A percentile compares a stretch with the other conserved stretches of the same genome.
Evolutionary conservation across 192 early-diverging fungal species (phyloP).

Genomic region (Backusella tarrabulga): DNA sequence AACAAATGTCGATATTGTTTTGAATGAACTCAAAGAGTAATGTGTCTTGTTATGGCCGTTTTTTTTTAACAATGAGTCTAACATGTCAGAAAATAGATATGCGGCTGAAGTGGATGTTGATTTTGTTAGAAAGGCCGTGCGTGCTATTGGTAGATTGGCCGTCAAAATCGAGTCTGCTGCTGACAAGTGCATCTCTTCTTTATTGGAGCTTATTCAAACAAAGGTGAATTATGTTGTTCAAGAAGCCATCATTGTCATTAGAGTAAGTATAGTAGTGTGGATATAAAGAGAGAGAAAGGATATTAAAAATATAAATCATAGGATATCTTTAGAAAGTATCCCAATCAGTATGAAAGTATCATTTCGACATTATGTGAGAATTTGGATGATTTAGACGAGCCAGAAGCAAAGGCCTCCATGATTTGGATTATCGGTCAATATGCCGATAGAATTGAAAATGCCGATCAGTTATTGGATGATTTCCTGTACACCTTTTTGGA

Average conservation of each 20-base stretch:
- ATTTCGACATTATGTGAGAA: constrained; percentile 94
- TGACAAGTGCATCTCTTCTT: constrained; percentile 81
- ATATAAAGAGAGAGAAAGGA: neutral
- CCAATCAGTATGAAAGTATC: constrained; percentile 93
- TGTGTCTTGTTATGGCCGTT: neutral
- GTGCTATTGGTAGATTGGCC: constrained; percentile 94
- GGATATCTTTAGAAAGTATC: constrained; percentile 99
- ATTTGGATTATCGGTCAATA: constrained; percentile 99
- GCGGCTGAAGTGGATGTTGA: constrained; percentile 96
- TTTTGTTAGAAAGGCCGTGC: constrained; percentile 96
- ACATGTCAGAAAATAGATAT: constrained; percentile 50
- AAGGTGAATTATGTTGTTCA: constrained; percentile 99
- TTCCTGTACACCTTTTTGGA: constrained; percentile 92
- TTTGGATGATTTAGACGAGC: constrained; percentile 93
- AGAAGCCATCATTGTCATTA: constrained; percentile 97
- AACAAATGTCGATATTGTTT: constrained; percentile 82
- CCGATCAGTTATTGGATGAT: constrained; percentile 82
- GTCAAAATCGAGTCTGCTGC: constrained; percentile 91
- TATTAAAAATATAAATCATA: constrained; percentile 11
- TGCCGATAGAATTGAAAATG: constrained; percentile 95
- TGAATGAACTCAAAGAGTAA: constrained; percentile 89
- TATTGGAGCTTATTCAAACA: constrained; percentile 93
- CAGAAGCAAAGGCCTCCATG: constrained; percentile 98
- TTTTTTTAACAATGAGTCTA: too few species aligned
- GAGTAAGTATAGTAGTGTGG: constrained; percentile 36